Percentiles rank a stretch among this genome's conserved stretches.
These are phyloP conservation scores for Ustanciosporium gigantosporum DNA, from an alignment of 1,284 basidiomycete genomes.

Conservation along the genomic window DNA sequence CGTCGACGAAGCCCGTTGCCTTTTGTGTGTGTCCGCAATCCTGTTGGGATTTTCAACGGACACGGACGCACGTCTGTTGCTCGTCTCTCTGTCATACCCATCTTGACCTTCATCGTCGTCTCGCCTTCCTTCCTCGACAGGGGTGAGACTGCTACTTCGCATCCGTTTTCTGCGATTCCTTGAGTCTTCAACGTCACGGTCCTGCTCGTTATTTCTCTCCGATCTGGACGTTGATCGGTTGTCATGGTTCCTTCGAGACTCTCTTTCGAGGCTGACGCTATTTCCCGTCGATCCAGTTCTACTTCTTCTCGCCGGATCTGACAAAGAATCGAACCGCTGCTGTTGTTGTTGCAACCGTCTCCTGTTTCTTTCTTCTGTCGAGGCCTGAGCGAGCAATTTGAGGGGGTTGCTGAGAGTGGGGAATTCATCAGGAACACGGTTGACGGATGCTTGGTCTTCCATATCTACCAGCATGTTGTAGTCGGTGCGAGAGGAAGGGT, in stretches of 20 bases:
- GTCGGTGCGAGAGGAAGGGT: constrained; percentile 5
- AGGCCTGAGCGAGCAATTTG: constrained; percentile 34
- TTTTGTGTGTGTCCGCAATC: background rate
- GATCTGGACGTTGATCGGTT: background rate
- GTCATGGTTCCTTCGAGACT: background rate
- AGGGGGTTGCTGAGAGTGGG: constrained; percentile 33
- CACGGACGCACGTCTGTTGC: too few species aligned
- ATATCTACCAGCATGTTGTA: constrained; percentile 36
- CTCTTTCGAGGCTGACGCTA: too few species aligned
- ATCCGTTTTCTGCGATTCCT: too few species aligned
- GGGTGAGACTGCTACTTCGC: background rate
- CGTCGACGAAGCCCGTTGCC: background rate
- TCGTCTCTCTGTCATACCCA: too few species aligned
- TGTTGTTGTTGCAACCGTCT: too few species aligned
- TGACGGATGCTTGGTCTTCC: constrained; percentile 24
- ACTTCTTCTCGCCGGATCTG: background rate
- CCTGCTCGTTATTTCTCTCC: background rate
- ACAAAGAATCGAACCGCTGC: background rate
- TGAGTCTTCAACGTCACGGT: background rate
- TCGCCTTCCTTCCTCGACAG: background rate
- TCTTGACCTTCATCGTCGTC: background rate
- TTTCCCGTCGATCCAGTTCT: background rate
- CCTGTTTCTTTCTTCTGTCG: too few species aligned
- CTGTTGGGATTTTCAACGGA: too few species aligned
- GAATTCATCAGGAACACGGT: constrained; percentile 23